These are phyloP conservation scores for Epichloe uncinata DNA, from an alignment of 2,329 filamentous ascomycete species.

Conservation along the genomic window DNA sequence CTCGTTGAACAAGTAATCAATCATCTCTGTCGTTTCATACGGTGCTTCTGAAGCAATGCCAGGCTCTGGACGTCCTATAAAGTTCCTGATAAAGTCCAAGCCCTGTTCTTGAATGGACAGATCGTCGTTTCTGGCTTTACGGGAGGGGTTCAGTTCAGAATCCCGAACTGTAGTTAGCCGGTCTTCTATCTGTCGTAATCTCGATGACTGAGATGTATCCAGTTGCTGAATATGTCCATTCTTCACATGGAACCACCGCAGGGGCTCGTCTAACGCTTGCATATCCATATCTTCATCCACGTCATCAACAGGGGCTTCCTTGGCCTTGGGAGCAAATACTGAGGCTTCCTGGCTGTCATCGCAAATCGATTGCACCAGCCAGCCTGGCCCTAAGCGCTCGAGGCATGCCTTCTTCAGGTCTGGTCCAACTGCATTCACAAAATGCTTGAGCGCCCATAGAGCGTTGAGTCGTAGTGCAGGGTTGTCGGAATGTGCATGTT, in stretches of 20 bases:
- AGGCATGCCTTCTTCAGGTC: constrained; percentile 66
- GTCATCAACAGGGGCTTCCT: constrained; percentile 22
- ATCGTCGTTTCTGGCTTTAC: constrained; percentile 62
- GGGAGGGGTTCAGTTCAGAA: constrained; percentile 52
- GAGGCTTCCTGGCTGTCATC: constrained; percentile 44
- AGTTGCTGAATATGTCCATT: constrained; percentile 20
- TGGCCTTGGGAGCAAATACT: constrained; percentile 24
- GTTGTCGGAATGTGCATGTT: constrained; percentile 71
- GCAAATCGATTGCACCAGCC: constrained; percentile 68
- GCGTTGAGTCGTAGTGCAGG: constrained; percentile 72
- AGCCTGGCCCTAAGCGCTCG: constrained; percentile 62
- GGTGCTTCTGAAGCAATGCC: constrained; percentile 36
- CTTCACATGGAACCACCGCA: constrained; percentile 21
- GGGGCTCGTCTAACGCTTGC: constrained; percentile 32
- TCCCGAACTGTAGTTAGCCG: constrained; percentile 44
- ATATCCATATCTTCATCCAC: constrained; percentile 47
- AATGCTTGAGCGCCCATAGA: constrained; percentile 86
- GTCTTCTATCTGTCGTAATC: constrained; percentile 35
- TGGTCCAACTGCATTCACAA: constrained; percentile 59
- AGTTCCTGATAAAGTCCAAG: constrained; percentile 77
- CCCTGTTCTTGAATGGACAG: constrained; percentile 82
- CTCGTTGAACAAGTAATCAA: constrained; percentile 67
- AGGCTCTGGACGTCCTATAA: constrained; percentile 52
- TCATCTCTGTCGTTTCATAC: constrained; percentile 53
- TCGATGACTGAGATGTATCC: constrained; percentile 24